A percentile compares a stretch with the other conserved stretches of the same genome.
Conservation (phyloP, 768 basidiomycete species). For the Rhodosporidiobolus sp. region DNA sequence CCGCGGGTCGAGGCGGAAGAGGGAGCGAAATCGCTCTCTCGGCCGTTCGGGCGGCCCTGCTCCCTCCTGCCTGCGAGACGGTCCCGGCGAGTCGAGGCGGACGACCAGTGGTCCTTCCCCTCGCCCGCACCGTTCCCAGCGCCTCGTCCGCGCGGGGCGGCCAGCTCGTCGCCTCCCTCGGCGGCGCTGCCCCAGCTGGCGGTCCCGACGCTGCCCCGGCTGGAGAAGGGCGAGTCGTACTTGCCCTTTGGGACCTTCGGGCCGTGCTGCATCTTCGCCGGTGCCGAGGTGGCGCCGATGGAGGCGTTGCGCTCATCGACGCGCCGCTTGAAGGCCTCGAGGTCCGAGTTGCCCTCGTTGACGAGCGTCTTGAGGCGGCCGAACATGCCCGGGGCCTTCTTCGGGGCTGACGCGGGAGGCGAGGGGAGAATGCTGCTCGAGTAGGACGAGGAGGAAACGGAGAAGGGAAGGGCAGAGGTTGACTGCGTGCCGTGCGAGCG, state of each 20-base stretch:
- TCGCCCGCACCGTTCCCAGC: background rate
- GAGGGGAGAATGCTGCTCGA: background rate
- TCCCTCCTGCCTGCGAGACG: constrained; percentile 32
- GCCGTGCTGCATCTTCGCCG: constrained; percentile 44
- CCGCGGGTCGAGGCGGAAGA: constrained; percentile 30
- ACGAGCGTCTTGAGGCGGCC: constrained; percentile 40
- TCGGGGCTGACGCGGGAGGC: background rate
- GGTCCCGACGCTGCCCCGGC: constrained; percentile 35
- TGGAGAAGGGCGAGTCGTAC: constrained; percentile 33
- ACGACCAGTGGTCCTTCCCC: constrained; percentile 40
- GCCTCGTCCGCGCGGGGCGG: background rate
- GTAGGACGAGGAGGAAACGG: background rate
- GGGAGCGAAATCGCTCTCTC: constrained; percentile 26
- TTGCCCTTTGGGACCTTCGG: constrained; percentile 9
- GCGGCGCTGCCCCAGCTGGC: constrained; percentile 31
- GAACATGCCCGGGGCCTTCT: constrained; percentile 32
- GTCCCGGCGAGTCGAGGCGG: constrained; percentile 34
- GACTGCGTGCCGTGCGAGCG: constrained; percentile 29
- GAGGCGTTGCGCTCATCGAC: constrained; percentile 39
- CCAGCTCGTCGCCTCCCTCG: constrained; percentile 21
- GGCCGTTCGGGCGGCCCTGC: background rate
- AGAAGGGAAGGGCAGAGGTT: constrained; percentile 26
- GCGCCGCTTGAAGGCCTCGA: constrained; percentile 42
- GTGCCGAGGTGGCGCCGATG: constrained; percentile 40
- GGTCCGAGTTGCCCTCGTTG: constrained; percentile 43